Evolutionary conservation across 208 protist species (phyloP).

Genomic region (Leishmania arabica): DNA sequence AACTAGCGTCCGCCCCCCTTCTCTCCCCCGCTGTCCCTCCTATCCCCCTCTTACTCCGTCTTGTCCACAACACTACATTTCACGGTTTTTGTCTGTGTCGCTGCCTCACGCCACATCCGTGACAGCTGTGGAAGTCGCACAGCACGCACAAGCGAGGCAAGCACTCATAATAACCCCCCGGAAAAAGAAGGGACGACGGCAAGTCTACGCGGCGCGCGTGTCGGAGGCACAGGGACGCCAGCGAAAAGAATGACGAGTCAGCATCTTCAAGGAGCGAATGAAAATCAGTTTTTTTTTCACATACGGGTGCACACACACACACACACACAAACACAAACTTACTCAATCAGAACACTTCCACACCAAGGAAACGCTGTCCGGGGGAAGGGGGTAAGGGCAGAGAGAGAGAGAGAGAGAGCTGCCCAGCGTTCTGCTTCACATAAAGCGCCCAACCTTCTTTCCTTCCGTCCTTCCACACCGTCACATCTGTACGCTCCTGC

Average conservation of each 20-base stretch:
- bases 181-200: not conserved
- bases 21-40: not conserved
- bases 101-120: not conserved
- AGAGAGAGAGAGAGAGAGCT: not conserved
- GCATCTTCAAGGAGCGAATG: not conserved
- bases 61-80: not conserved
- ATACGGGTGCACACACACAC: not conserved
- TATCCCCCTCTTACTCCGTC: not conserved
- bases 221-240: too few species aligned
- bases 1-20: too few species aligned
- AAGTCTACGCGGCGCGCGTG: not conserved
- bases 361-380: not conserved
- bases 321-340: not conserved
- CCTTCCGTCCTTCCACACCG: not conserved
- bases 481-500: not conserved
- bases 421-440: not conserved
- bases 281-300: too few species aligned
- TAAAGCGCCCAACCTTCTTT: not conserved
- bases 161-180: too few species aligned
- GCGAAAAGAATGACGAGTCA: not conserved
- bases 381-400: too few species aligned
- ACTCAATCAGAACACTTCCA: not conserved
- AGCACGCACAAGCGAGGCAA: not conserved
- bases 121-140: not conserved
- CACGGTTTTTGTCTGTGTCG: not conserved